phyloP scores from a whole-genome alignment of 257 asterid species.

The Plantago ovata region DNA sequence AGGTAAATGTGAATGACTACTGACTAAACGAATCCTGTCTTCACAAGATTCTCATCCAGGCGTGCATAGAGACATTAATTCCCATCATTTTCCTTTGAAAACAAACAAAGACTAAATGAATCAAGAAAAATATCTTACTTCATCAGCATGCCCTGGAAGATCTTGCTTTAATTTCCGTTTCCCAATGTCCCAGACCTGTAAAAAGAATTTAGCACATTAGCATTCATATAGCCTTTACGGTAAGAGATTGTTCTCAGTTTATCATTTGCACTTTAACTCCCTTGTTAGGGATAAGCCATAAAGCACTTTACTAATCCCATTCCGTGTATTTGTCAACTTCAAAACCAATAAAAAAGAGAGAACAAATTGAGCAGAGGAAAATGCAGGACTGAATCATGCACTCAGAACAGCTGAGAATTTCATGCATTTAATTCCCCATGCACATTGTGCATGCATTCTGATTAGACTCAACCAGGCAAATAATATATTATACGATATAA shows the following conservation, averaged over 20 bases:
- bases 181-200: conserved; percentile 94
- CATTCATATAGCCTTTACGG: neutral
- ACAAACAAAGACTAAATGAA: no score
- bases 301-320: neutral
- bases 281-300: neutral
- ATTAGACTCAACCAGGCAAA: no score
- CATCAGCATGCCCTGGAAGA: conserved; percentile 98
- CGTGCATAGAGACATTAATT: no score
- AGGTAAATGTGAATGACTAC: no score
- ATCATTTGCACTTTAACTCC: neutral
- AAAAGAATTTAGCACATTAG: conserved; percentile 14
- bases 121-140: conserved; percentile 39
- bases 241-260: neutral
- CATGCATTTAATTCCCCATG: no score
- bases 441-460: no score
- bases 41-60: no score
- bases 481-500: no score
- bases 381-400: no score
- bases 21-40: no score
- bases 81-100: neutral
- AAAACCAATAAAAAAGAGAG: neutral
- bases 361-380: no score
- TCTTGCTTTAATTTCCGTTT: conserved; percentile 86
- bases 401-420: no score
- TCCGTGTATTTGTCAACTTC: neutral